These are phyloP conservation scores for Austroboletus novae-zelandiae DNA, from an alignment of 1,284 basidiomycete species.

Conservation along the genomic window DNA sequence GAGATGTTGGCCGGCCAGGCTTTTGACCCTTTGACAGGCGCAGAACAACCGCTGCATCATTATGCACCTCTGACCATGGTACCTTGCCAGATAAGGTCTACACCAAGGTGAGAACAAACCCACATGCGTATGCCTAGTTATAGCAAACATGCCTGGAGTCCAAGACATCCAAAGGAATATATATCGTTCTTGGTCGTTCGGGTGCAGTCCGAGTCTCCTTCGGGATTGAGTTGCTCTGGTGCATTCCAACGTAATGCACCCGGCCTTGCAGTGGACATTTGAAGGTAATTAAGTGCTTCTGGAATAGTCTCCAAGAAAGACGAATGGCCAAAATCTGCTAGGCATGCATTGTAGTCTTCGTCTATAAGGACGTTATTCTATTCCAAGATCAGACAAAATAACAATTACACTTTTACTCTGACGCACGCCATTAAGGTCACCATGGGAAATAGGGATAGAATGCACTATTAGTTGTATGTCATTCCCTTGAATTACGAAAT, in stretches of 20 bases:
- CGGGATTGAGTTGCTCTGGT: constrained; percentile 5
- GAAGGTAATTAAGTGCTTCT: constrained; percentile 6
- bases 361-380: constrained; percentile 21
- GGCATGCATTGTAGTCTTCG: not conserved
- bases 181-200: constrained; percentile 7
- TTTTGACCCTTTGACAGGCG: not conserved
- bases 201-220: not conserved
- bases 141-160: constrained; percentile 3
- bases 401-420: not conserved
- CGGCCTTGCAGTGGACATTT: constrained; percentile 3
- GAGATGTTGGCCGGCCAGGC: constrained; percentile 3
- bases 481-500: no score
- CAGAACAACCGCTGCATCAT: not conserved
- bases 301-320: constrained; percentile 3
- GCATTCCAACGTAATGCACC: constrained; percentile 11
- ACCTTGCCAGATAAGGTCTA: constrained; percentile 10
- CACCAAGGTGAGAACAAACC: not conserved
- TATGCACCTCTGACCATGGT: constrained; percentile 5
- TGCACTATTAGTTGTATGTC: not conserved
- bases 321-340: constrained; percentile 3
- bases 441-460: not conserved
- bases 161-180: constrained; percentile 14
- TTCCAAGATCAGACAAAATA: not conserved
- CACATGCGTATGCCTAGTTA: not conserved
- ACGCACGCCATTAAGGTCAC: not conserved